phyloP scores from a whole-genome alignment of 1,139 yeast genomes.

The Citeromyces hawaiiensis region DNA sequence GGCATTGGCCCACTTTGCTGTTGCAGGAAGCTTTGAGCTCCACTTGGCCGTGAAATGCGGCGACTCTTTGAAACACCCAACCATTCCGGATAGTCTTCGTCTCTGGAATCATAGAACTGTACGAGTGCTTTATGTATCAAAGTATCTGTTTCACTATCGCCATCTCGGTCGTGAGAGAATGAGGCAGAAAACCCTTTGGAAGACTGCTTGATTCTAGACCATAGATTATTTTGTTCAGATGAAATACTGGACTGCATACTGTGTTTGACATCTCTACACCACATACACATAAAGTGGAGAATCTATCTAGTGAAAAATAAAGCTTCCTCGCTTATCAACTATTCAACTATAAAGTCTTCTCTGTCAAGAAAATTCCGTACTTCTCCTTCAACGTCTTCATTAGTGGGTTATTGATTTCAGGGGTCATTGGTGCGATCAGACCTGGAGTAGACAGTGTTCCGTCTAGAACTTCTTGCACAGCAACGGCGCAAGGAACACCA shows the following conservation, averaged over 20 bases:
- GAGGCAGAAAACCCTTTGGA: slow-evolving; percentile 6
- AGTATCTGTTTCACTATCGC: slow-evolving; percentile 15
- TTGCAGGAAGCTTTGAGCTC: background rate
- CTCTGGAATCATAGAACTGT: slow-evolving; percentile 11
- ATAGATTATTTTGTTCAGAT: slow-evolving; percentile 5
- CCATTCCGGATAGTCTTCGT: slow-evolving; percentile 14
- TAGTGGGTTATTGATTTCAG: slow-evolving; percentile 81
- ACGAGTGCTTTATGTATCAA: slow-evolving; percentile 16
- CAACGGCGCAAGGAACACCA: slow-evolving; percentile 98
- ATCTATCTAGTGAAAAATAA: too few species aligned
- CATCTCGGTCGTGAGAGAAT: slow-evolving; percentile 13
- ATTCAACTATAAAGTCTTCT: slow-evolving; percentile 45
- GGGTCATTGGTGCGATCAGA: slow-evolving; percentile 83
- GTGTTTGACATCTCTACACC: too few species aligned
- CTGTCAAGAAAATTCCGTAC: slow-evolving; percentile 77
- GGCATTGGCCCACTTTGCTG: slow-evolving; percentile 3
- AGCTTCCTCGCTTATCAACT: background rate
- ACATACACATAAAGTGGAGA: too few species aligned
- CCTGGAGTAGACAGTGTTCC: slow-evolving; percentile 77
- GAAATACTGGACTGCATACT: background rate
- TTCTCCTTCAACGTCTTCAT: slow-evolving; percentile 85
- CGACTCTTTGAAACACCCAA: slow-evolving; percentile 6
- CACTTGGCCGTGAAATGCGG: background rate
- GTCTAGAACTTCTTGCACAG: slow-evolving; percentile 71
- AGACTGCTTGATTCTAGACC: slow-evolving; percentile 7